A percentile compares a stretch with the other conserved stretches of the same genome.
Conservation (phyloP, 1,284 basidiomycete genomes). For the Cerrena zonata region DNA sequence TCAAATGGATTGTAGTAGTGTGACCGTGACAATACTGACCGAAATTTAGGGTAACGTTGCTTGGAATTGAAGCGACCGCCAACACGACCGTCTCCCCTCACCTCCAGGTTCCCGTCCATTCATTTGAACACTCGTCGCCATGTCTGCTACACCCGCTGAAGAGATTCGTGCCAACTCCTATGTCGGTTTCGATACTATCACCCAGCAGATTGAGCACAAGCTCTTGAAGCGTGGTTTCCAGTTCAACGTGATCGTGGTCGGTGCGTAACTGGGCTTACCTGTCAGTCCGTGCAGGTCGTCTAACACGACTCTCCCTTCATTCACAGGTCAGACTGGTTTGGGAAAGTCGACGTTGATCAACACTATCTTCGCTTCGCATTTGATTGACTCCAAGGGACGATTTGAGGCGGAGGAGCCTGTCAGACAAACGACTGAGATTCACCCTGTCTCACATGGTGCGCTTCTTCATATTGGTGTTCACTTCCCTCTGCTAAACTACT, state of each 20-base stretch:
- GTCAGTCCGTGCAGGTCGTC: background rate
- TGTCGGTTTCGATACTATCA: slow-evolving; percentile 94
- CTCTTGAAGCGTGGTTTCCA: slow-evolving; percentile 98
- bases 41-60: background rate
- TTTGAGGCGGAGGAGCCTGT: slow-evolving; percentile 82
- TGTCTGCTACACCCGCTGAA: slow-evolving; percentile 45
- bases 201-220: slow-evolving; percentile 97
- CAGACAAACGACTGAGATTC: slow-evolving; percentile 93
- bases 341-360: slow-evolving; percentile 99
- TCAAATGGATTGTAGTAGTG: background rate
- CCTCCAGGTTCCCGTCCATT: background rate
- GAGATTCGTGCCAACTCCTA: slow-evolving; percentile 85
- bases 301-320: background rate
- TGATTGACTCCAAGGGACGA: slow-evolving; percentile 96
- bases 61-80: background rate
- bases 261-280: slow-evolving; percentile 44
- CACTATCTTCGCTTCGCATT: slow-evolving; percentile 96
- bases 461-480: slow-evolving; percentile 10
- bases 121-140: slow-evolving; percentile 14
- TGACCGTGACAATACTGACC: background rate
- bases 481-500: background rate
- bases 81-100: background rate
- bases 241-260: slow-evolving; percentile 95
- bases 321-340: slow-evolving; percentile 86
- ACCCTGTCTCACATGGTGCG: slow-evolving; percentile 89